Base-by-base conservation (phyloP, 2,329 filamentous ascomycete species). In the Phaeosphaeriaceae sp. region DNA sequence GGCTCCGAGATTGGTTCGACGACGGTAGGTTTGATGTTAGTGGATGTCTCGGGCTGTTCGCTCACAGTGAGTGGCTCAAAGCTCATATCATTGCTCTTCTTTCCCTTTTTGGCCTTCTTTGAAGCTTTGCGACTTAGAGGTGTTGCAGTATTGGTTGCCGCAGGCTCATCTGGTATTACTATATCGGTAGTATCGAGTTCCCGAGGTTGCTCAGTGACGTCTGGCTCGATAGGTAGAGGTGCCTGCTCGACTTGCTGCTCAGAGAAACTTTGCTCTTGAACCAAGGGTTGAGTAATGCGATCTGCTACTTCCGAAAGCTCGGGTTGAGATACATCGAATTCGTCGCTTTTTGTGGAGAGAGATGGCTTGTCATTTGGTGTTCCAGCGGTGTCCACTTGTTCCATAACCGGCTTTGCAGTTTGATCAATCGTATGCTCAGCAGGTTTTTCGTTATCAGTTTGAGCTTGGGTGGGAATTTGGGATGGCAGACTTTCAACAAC, bases 21-120 rank as follows among this genome's bases (percentile, higher is more conserved):
- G 1, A 6, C 13, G 20, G 36, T 13, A 11, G 21, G 7, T 15
- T 42, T 33, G 12, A 32, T n/a, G 3, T 3, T 13, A 6, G 28
- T 28, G n/a, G 34, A 21, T 28, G 23, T 18, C 12, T 34, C 32
- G 18, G 35, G 3, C 16, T 36, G 32, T 16, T 39, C 28, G 4
- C 20, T 29, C 18, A 50, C 50, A 23, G 35, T 44, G 11, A 35
- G 3, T 4, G 33, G 16, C 13, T 48, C 42, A 4, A 26, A 11
- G 21, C 13, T 60, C 2, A 47, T 50, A 38, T 68, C 70, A 57
- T 68, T 70, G 6, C 42, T 61, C 37, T 70, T 71, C 56, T 72
- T 73, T 8, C 42, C 60, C 42, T 70, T 72, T 56, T 72, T 73
- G 15, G 52, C 58, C 43, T 74, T 74, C 56, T 72, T 71, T 16